Evolutionary conservation across 345 rosid species (phyloP).

Genomic region (Noccaea caerulescens): DNA sequence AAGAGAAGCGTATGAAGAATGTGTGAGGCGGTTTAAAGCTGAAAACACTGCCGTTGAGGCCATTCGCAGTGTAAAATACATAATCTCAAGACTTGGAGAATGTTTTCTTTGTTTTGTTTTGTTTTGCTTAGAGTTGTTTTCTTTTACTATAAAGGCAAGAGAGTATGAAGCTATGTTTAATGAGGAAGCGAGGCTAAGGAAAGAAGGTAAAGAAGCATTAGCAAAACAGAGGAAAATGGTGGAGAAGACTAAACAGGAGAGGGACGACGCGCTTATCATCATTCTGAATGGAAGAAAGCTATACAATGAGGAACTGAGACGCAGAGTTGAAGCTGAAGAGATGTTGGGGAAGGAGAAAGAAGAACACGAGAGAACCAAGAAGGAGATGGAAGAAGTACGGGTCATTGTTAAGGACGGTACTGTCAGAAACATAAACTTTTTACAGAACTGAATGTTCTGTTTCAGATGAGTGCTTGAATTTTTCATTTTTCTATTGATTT

Average conservation of each 20-base stretch:
- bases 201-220: conserved; percentile 44
- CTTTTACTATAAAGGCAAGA: conserved; percentile 44
- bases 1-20: conserved; percentile 56
- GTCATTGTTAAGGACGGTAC: conserved; percentile 41
- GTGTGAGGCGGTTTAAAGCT: conserved; percentile 51
- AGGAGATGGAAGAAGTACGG: conserved; percentile 49
- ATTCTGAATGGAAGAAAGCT: conserved; percentile 43
- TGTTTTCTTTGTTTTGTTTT: background rate
- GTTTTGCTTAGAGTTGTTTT: conserved; percentile 3
- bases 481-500: background rate
- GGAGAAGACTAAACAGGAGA: conserved; percentile 46
- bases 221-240: conserved; percentile 40
- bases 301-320: conserved; percentile 49
- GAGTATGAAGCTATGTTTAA: conserved; percentile 47
- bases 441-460: background rate
- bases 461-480: conserved; percentile 5
- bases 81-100: background rate
- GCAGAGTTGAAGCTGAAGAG: conserved; percentile 48
- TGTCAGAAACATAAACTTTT: conserved; percentile 17
- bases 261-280: conserved; percentile 50
- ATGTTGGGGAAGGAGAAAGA: conserved; percentile 42
- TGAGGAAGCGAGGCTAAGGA: conserved; percentile 46
- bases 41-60: conserved; percentile 50
- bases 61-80: conserved; percentile 47
- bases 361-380: conserved; percentile 45